Base-by-base conservation (phyloP, 2,329 filamentous ascomycete genomes). In the Fusarium irregulare region DNA sequence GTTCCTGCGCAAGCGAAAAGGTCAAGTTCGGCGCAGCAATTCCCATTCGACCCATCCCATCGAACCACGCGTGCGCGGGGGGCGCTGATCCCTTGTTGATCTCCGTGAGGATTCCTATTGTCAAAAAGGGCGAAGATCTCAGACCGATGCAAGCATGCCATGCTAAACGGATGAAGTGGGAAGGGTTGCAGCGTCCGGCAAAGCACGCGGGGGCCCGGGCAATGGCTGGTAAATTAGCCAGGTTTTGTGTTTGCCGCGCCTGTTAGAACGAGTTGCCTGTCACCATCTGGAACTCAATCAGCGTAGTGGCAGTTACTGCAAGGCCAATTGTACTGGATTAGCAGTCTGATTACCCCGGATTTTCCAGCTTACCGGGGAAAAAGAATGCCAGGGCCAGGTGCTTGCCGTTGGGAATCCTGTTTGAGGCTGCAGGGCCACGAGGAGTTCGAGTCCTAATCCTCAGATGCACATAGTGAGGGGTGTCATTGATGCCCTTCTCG, bases 221-320 rank as follows among this genome's bases (percentile, higher is more conserved):
- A 62, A 67, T 71, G 63, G 63, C 67, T 68, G 56, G 45, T 27
- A 51, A 53, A 64, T 61, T 59, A 60, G 53, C 64, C 56, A 58
- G 68, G 68, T 58, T 66, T 71, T 53, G 42, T 25, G 30, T 69
- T 71, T 75, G 70, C 73, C 73, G 73, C 73, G 37, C 73, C 73
- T 75, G 51, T 75, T 44, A 75, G 53, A 61, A 51, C 21, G 42
- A 48, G 61, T 61, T 54, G 49, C 71, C 62, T 70, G 50, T 65
- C 73, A 75, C 73, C 73, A 75, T 61, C 56, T 55, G 51, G 23
- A 53, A 54, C 65, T 32, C 55, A 70, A 73, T 32, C 41, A 56
- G 70, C 61, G 30, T 55, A 60, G 63, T 58, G 54, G 48, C 56
- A 56, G 59, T 53, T 50, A n/a, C 62, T 64, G 41, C 41, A 50